Conservation (phyloP, 768 basidiomycete genomes). For the Hygrocybe coccinea region DNA sequence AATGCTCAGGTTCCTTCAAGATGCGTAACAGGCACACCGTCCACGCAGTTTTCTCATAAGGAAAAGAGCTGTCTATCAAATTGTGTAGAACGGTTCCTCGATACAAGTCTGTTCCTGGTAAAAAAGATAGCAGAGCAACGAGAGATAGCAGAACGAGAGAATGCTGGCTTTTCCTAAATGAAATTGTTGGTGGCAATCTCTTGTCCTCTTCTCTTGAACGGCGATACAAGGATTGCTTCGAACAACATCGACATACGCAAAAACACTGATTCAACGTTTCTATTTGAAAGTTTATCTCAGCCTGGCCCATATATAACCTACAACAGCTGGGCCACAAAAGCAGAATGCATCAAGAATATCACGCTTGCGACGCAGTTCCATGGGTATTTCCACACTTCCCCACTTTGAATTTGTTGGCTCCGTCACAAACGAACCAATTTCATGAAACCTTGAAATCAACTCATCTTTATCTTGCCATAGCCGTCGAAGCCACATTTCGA, state of each 20-base stretch:
- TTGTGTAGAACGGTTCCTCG: slow-evolving; percentile 90
- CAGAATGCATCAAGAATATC: slow-evolving; percentile 67
- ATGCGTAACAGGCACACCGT: slow-evolving; percentile 76
- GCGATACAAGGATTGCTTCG: too few relatives aligned
- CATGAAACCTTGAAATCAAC: slow-evolving; percentile 62
- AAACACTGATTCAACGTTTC: not conserved
- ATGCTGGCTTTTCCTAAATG: too few relatives aligned
- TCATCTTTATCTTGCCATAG: slow-evolving; percentile 86
- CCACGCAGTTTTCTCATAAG: slow-evolving; percentile 67
- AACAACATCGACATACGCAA: too few relatives aligned
- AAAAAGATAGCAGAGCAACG: slow-evolving; percentile 53
- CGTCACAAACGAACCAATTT: slow-evolving; percentile 43
- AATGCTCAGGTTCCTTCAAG: slow-evolving; percentile 34
- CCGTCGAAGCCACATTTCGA: slow-evolving; percentile 79
- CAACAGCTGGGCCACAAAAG: slow-evolving; percentile 58
- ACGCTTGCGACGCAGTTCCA: slow-evolving; percentile 47
- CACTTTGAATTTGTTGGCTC: slow-evolving; percentile 16
- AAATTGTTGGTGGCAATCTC: too few relatives aligned
- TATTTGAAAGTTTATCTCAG: slow-evolving; percentile 11
- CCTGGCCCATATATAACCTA: slow-evolving; percentile 45
- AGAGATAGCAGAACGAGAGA: slow-evolving; percentile 17
- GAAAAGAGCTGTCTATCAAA: slow-evolving; percentile 83
- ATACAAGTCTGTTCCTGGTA: slow-evolving; percentile 79
- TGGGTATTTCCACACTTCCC: slow-evolving; percentile 48
- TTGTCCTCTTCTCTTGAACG: too few relatives aligned